phyloP scores from a whole-genome alignment of 75 land plant genomes.

The Isoetes taiwanensis region DNA sequence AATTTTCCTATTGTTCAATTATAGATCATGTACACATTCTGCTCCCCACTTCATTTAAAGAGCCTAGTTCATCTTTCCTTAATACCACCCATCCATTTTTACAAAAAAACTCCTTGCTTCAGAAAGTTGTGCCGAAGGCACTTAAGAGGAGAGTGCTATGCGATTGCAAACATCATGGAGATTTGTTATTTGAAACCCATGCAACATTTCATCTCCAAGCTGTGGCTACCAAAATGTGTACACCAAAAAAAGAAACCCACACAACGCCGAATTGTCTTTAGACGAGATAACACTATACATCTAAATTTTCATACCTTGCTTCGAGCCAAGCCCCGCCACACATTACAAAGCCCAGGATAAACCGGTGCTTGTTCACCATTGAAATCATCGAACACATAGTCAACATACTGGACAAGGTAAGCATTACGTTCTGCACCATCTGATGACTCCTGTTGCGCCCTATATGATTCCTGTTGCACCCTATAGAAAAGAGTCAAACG shows the following conservation, averaged over 20 bases:
- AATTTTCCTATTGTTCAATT: too few species aligned
- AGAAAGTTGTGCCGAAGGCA: not conserved
- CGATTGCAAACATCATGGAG: too few species aligned
- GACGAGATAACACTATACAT: not conserved
- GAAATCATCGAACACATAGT: slow-evolving; percentile 95
- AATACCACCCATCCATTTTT: not conserved
- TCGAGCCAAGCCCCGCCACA: slow-evolving; percentile 98
- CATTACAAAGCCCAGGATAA: slow-evolving; percentile 92
- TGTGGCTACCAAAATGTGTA: too few species aligned
- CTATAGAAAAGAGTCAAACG: not conserved
- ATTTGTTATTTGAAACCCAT: too few species aligned
- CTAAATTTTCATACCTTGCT: slow-evolving; percentile 54
- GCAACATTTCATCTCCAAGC: too few species aligned
- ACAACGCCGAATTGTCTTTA: not conserved
- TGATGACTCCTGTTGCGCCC: slow-evolving; percentile 97
- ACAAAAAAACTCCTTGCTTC: not conserved
- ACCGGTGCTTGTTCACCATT: slow-evolving; percentile 90
- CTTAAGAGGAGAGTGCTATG: not conserved
- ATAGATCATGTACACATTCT: too few species aligned
- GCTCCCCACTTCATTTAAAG: too few species aligned
- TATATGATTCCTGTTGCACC: slow-evolving; percentile 10
- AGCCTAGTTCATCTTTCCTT: too few species aligned
- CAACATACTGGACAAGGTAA: slow-evolving; percentile 80
- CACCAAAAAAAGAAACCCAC: not conserved
- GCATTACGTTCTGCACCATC: slow-evolving; percentile 91